Conservation (phyloP, 2,329 filamentous ascomycete species). For the Chaetomium sp. region DNA sequence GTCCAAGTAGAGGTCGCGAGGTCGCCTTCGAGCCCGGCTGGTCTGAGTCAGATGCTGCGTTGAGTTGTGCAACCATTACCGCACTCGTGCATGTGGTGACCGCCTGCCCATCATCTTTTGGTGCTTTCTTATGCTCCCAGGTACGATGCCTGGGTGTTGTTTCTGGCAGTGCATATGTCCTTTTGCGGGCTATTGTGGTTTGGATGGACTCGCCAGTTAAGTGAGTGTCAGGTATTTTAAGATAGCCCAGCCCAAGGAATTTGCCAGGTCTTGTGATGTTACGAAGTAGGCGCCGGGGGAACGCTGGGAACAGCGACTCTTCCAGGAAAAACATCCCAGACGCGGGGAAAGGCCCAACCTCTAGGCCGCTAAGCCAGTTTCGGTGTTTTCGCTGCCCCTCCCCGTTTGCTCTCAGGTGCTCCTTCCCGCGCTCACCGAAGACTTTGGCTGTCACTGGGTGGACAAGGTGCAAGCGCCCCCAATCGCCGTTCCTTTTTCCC, state of each 20-base stretch:
- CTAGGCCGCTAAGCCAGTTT: background rate
- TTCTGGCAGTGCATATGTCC: too few relatives aligned
- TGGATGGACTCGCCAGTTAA: too few relatives aligned
- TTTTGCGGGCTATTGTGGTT: too few relatives aligned
- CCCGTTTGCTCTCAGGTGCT: background rate
- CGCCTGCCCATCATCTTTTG: too few relatives aligned
- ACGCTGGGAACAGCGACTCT: background rate
- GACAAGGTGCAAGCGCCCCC: background rate
- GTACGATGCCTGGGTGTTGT: background rate
- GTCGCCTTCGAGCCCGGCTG: background rate
- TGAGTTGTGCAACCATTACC: conserved; percentile 1
- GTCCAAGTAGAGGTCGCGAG: too few relatives aligned
- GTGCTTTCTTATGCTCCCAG: too few relatives aligned
- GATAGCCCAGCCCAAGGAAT: too few relatives aligned
- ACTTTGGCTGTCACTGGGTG: background rate
- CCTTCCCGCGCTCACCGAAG: background rate
- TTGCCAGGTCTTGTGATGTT: background rate
- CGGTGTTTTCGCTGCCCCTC: background rate
- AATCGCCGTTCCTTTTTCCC: background rate
- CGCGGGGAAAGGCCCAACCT: background rate
- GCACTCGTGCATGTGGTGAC: background rate
- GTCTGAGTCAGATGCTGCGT: conserved; percentile 2
- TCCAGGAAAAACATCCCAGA: background rate
- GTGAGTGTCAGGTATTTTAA: too few relatives aligned
- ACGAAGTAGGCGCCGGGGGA: background rate